Conservation (phyloP, 192 early-diverging fungal species). For the Backusella tarrabulga region DNA sequence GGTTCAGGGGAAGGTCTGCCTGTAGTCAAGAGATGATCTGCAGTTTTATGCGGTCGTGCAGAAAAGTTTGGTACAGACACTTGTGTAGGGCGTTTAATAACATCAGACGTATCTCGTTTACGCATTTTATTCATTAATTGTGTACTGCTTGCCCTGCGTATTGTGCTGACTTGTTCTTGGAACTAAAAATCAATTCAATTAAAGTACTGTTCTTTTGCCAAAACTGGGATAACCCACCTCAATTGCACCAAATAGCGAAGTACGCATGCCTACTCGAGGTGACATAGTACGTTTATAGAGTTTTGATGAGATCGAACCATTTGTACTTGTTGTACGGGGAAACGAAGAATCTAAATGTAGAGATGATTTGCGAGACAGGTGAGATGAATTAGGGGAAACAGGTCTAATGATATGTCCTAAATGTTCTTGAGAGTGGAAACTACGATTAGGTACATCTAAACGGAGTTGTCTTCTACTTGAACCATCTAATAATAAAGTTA, state of each 20-base stretch:
- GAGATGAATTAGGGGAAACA: constrained; percentile 21
- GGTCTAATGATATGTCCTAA: constrained; percentile 35
- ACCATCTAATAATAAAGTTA: constrained; percentile 9
- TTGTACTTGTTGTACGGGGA: constrained; percentile 10
- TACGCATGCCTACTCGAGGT: constrained; percentile 39
- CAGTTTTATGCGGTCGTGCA: background rate
- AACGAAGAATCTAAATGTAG: constrained; percentile 15
- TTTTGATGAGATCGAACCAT: constrained; percentile 22
- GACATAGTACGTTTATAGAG: constrained; percentile 24
- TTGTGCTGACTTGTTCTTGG: constrained; percentile 5
- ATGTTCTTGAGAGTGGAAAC: constrained; percentile 19
- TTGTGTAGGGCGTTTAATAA: background rate
- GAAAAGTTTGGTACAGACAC: background rate
- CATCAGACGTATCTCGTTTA: constrained; percentile 5
- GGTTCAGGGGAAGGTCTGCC: constrained; percentile 1
- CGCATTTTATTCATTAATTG: constrained; percentile 10
- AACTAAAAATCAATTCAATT: constrained; percentile 3
- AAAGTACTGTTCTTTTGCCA: background rate
- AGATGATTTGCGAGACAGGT: constrained; percentile 7
- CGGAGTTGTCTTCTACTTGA: background rate
- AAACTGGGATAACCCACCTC: constrained; percentile 20
- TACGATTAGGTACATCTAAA: constrained; percentile 17
- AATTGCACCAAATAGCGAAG: constrained; percentile 51
- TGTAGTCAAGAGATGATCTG: constrained; percentile 13
- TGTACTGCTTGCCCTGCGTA: constrained; percentile 14